These are phyloP conservation scores for Isabelozyma heimii DNA, from an alignment of 805 yeast genomes.

Conservation along the genomic window DNA sequence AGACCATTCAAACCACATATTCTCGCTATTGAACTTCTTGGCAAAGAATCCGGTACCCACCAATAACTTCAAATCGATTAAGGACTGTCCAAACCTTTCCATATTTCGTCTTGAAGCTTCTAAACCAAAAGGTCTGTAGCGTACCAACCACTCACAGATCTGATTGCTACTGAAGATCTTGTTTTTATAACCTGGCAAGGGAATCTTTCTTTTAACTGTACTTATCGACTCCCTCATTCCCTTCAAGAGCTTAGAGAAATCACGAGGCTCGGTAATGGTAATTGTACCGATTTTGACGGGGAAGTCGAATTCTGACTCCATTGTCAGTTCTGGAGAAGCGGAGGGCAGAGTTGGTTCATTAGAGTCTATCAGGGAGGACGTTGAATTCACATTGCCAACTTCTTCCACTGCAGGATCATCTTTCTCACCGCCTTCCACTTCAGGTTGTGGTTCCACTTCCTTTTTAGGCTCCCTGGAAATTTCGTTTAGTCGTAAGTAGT, in stretches of 20 bases:
- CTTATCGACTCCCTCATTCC: slow-evolving; percentile 21
- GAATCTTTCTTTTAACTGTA: slow-evolving; percentile 28
- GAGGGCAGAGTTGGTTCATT: background rate
- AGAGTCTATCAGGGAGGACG: background rate
- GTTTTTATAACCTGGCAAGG: slow-evolving; percentile 38
- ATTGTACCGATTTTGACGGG: slow-evolving; percentile 32
- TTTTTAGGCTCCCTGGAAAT: slow-evolving; percentile 12
- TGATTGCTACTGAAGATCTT: slow-evolving; percentile 40
- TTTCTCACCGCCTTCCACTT: background rate
- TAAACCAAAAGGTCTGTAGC: slow-evolving; percentile 26
- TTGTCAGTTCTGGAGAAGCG: slow-evolving; percentile 2
- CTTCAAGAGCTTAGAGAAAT: slow-evolving; percentile 20
- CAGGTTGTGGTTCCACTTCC: slow-evolving; percentile 1
- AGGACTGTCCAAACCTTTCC: slow-evolving; percentile 40
- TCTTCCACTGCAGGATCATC: slow-evolving; percentile 1
- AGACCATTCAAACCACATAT: slow-evolving; percentile 46
- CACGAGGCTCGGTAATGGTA: slow-evolving; percentile 11
- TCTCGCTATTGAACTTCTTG: slow-evolving; percentile 38
- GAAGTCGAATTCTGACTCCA: slow-evolving; percentile 18
- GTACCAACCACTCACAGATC: slow-evolving; percentile 24
- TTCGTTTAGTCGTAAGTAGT: slow-evolving; percentile 30
- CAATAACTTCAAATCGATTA: slow-evolving; percentile 32
- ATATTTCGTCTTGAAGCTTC: slow-evolving; percentile 34
- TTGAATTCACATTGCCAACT: background rate
- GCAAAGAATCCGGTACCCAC: slow-evolving; percentile 29